Base-by-base conservation (phyloP, 495 filamentous ascomycete genomes). In the Neurospora cerealis region DNA sequence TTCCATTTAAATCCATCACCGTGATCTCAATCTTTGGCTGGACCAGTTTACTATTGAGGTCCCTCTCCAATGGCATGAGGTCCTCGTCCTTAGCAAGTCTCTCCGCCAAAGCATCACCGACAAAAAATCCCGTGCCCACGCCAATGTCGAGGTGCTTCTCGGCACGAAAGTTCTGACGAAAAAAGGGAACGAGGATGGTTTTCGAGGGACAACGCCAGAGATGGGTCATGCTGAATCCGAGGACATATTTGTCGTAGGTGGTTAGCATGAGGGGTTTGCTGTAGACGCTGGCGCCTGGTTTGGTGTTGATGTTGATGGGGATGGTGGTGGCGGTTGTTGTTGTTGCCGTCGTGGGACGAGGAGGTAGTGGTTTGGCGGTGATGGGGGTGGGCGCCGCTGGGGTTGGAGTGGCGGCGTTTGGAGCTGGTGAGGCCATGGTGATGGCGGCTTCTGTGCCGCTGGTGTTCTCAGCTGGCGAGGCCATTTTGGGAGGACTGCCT, bases 101-200 rank as follows among this genome's bases (percentile, higher is more conserved):
- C 39, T 74, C 74, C 15, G 69, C 46, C 28, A 80, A 70, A 10
- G 76, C 73, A 10, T 46, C 34, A 17, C 72, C 70, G 7, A 77
- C 78, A 42, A 83, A 84, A 44, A 80, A 84, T 5, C 83, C 83
- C 0, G 79, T 81, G 2, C 78, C 84, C 32, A 81, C 79, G 17
- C 84, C 84, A 42, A 84, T 78, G 74, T 85, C 82, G 15, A 85
- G 78, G 71, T 86, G 84, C 11, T 73, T 72, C 28, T 41, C 39
- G 11, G 78, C 75, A 6, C 15, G 24, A 37, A 81, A 78, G 44
- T 81, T 74, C 17, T 80, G 71, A 8, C 70, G 69, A 77, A 83
- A 85, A n/a, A 85, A 78, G 3, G 83, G 83, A 7, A 82, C 75
- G 5, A 80, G 75, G n/a, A 81, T 70, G 36, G 71, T 73, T 15